Evolutionary conservation across 2,329 filamentous ascomycete genomes (phyloP).

Genomic region (Aspergillus vadensis): DNA sequence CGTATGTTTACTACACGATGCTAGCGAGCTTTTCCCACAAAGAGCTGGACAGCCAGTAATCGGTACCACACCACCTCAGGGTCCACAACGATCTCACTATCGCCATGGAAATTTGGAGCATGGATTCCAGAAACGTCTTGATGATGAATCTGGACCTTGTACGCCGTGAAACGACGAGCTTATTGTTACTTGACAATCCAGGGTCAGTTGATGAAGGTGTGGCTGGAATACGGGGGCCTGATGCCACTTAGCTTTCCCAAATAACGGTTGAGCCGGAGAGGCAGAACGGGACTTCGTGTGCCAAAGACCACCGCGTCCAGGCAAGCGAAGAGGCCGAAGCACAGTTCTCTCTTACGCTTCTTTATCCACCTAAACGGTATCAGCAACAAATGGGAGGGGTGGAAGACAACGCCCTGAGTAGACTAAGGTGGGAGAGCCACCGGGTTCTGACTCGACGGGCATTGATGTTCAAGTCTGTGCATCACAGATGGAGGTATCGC

Average conservation of each 20-base stretch:
- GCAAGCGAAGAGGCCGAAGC: constrained; percentile 4
- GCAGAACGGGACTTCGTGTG: constrained; percentile 2
- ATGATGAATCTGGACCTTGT: neutral
- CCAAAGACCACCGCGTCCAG: neutral
- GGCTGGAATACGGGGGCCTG: neutral
- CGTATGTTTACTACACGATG: neutral
- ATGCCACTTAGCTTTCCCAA: constrained; percentile 1
- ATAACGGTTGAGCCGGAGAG: neutral
- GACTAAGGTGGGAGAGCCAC: constrained; percentile 28
- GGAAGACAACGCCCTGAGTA: neutral
- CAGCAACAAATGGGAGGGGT: constrained; percentile 16
- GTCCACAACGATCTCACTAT: neutral
- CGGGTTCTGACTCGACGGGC: constrained; percentile 11
- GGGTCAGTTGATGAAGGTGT: constrained; percentile 2
- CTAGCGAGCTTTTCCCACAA: neutral
- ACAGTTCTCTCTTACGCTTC: constrained; percentile 17
- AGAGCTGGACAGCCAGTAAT: neutral
- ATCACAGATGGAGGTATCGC: constrained; percentile 11
- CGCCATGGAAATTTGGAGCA: neutral
- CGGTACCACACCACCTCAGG: neutral
- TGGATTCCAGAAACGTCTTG: too few species aligned
- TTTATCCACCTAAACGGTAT: constrained; percentile 15
- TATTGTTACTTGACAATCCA: neutral
- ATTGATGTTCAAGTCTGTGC: constrained; percentile 15
- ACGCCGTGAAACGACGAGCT: neutral